A percentile compares a stretch with the other conserved stretches of the same genome.
These are phyloP conservation scores for Aspergillus niger DNA, from an alignment of 2,329 filamentous ascomycete genomes.

Conservation along the genomic window DNA sequence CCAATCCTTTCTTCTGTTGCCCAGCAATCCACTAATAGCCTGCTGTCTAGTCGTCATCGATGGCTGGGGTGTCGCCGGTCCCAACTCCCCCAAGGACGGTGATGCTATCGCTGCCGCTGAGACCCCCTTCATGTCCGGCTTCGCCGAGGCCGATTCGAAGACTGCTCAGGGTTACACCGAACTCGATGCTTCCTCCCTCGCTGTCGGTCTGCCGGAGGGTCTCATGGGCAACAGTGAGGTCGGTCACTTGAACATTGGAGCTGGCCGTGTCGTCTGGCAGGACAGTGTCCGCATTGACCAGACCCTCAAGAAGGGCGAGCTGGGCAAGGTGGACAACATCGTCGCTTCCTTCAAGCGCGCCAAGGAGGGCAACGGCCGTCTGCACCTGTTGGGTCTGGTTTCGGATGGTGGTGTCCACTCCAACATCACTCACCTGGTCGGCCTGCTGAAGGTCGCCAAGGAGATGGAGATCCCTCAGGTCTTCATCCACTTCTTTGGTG, in stretches of 20 bases:
- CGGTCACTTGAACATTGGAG: conserved; percentile 97
- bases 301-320: conserved; percentile 80
- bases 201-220: conserved; percentile 92
- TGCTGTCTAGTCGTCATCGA: conserved; percentile 85
- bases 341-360: conserved; percentile 75
- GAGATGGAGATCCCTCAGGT: conserved; percentile 83
- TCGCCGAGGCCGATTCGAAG: conserved; percentile 66
- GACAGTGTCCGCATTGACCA: conserved; percentile 95
- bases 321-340: conserved; percentile 75
- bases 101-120: conserved; percentile 94
- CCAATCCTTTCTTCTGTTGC: conserved; percentile 19
- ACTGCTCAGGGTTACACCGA: conserved; percentile 82
- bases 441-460: conserved; percentile 86
- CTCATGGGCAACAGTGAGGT: conserved; percentile 99
- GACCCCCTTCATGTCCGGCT: conserved; percentile 92
- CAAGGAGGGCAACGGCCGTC: conserved; percentile 83
- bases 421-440: conserved; percentile 91
- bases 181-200: conserved; percentile 92
- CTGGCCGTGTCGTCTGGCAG: conserved; percentile 97
- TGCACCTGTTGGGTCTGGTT: conserved; percentile 89
- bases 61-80: conserved; percentile 89
- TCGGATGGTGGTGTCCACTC: conserved; percentile 96
- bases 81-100: conserved; percentile 79
- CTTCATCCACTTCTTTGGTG: conserved; percentile 98
- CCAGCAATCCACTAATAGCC: conserved; percentile 20